Evolutionary conservation across 257 asterid genomes (phyloP), one percentile per base, ranked within the genome.

Genomic region (Penstemon eatonii): DNA sequence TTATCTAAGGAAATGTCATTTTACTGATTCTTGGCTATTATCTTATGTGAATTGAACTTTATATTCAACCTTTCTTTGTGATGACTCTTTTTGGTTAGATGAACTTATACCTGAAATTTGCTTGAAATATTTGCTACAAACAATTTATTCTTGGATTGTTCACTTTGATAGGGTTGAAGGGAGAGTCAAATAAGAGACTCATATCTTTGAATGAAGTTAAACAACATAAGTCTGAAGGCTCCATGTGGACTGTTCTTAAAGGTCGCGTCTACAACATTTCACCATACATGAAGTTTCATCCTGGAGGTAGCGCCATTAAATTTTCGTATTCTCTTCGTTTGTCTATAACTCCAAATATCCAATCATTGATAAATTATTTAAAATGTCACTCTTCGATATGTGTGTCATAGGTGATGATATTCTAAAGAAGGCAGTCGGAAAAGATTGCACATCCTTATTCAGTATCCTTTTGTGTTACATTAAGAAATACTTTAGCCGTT

Each of bases 191-290:
- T 76, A 86, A 13, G 73, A 88, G 96, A 72, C 86, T 84, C 46
- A 78, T 93, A 79, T 68, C 97, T 60, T 43, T 87, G 79, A 81
- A 69, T 58, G 99, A 93, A 80, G 97, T 93, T 73, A 93, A 85
- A 70, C 89, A 90, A 56, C 87, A 93, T 78, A 84, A 83, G 76
- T 83, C 83, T 59, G 97, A 74, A 76, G 96, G 76, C 64, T 78
- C 90, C 68, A 87, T 93, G 99, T 93, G 99, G 99, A 93, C 99
- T 66, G 96, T 89, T 76, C 90, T 93, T 11, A 90, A 90, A 86
- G 96, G 99, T 2, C 92, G 84, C 56, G 97, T 93, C 59, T 93
- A 93, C 84, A 90, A 93, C 76, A 77, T 93, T 72, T 60, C 93
- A 49, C 96, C 99, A 42, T 93, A 90, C 76, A 86, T 90, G 95